Conservation (phyloP, 192 early-diverging fungal species). For the Rhizophlyctis rosea region DNA sequence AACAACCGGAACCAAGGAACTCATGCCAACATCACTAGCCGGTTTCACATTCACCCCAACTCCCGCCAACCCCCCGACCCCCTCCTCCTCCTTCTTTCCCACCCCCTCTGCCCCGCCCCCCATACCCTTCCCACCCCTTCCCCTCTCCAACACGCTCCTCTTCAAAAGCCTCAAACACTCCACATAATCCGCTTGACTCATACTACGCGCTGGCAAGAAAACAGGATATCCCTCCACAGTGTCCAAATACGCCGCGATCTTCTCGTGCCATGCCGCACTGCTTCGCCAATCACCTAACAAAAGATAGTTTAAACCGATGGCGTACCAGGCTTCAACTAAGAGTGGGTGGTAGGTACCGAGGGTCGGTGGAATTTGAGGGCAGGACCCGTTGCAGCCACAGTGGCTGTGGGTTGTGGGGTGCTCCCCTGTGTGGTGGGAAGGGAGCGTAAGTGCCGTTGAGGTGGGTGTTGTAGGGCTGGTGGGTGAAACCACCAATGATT, state of each 20-base stretch:
- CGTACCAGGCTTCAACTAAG: constrained; percentile 39
- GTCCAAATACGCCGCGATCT: constrained; percentile 20
- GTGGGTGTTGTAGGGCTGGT: too few relatives aligned
- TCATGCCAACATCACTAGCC: too few relatives aligned
- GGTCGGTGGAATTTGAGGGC: constrained; percentile 2
- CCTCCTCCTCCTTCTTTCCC: background rate
- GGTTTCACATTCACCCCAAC: too few relatives aligned
- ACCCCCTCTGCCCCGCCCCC: background rate
- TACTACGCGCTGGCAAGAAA: constrained; percentile 37
- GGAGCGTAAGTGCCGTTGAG: background rate
- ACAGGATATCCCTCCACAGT: constrained; percentile 39
- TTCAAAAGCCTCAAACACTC: constrained; percentile 29
- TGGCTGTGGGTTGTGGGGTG: too few relatives aligned
- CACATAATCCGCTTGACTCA: constrained; percentile 43
- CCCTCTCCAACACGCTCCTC: constrained; percentile 6
- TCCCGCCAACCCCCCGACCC: too few relatives aligned
- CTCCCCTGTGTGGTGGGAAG: background rate
- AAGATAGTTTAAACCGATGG: constrained; percentile 38
- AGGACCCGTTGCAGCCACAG: background rate
- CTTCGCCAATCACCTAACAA: constrained; percentile 35
- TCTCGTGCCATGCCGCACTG: constrained; percentile 28
- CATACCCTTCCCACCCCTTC: background rate
- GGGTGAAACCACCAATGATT: too few relatives aligned
- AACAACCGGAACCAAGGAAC: too few relatives aligned
- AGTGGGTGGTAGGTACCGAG: constrained; percentile 45